Evolutionary conservation across 305 asterid species (phyloP).

Genomic region (Caryopteris hybrid): DNA sequence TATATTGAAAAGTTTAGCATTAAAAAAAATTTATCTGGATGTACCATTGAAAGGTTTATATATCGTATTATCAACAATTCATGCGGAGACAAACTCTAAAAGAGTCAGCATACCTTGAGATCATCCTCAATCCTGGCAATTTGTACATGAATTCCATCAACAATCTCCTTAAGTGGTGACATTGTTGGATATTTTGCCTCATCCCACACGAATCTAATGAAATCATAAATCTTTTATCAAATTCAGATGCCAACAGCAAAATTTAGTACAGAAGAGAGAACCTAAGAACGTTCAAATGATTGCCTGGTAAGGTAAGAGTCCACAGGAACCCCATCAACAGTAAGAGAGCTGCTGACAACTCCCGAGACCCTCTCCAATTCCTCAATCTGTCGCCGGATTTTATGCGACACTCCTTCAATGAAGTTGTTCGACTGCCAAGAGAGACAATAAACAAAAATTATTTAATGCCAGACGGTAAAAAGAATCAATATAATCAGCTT

Average conservation of each 20-base stretch:
- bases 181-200: constrained; percentile 91
- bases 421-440: constrained; percentile 68
- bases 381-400: constrained; percentile 88
- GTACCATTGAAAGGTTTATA: background rate
- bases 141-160: constrained; percentile 80
- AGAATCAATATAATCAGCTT: background rate
- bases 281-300: background rate
- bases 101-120: constrained; percentile 58
- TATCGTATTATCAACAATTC: background rate
- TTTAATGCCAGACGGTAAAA: background rate
- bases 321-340: constrained; percentile 96
- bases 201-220: constrained; percentile 71
- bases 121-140: constrained; percentile 93
- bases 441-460: background rate
- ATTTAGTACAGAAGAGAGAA: background rate
- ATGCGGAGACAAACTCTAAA: no score
- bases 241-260: constrained; percentile 7
- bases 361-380: constrained; percentile 88
- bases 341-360: constrained; percentile 72
- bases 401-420: constrained; percentile 85
- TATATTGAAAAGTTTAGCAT: background rate
- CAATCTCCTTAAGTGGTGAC: constrained; percentile 86
- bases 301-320: constrained; percentile 91
- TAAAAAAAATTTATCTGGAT: background rate
- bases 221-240: constrained; percentile 4